A percentile compares a stretch with the other conserved stretches of the same genome.
Evolutionary conservation across 2,329 filamentous ascomycete genomes (phyloP).

Genomic region (Sphaerulina vaccinii): DNA sequence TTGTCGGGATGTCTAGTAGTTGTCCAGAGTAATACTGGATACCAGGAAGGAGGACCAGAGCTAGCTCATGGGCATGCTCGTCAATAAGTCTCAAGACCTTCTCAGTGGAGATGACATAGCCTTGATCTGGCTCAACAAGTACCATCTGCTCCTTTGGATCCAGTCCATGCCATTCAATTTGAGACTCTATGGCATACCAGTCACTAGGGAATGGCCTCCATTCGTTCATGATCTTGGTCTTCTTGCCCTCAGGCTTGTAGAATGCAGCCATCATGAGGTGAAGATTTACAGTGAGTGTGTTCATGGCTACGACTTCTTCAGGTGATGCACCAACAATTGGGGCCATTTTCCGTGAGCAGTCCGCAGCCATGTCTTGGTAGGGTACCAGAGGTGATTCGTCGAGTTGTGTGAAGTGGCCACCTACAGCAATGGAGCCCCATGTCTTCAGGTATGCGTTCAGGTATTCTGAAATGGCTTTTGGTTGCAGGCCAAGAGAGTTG

Average conservation of each 20-base stretch:
- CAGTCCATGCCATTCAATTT: constrained; percentile 69
- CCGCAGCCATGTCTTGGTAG: constrained; percentile 77
- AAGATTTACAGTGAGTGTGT: constrained; percentile 76
- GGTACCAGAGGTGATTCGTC: constrained; percentile 65
- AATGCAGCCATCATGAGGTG: constrained; percentile 85
- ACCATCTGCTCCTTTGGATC: constrained; percentile 69
- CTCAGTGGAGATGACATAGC: constrained; percentile 64
- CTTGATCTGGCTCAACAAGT: constrained; percentile 62
- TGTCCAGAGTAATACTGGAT: constrained; percentile 93
- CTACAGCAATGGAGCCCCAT: constrained; percentile 83
- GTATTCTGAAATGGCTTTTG: constrained; percentile 63
- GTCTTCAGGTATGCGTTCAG: constrained; percentile 72
- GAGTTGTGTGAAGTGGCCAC: constrained; percentile 61
- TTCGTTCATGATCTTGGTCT: constrained; percentile 79
- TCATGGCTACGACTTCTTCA: constrained; percentile 81
- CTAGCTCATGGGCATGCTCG: constrained; percentile 68
- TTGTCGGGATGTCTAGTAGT: constrained; percentile 75
- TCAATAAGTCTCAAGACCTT: constrained; percentile 72
- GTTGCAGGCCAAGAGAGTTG: constrained; percentile 84
- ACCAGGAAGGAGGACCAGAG: constrained; percentile 76
- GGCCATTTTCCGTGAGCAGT: constrained; percentile 66
- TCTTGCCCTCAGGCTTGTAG: constrained; percentile 64
- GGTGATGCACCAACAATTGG: constrained; percentile 71
- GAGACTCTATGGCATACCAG: constrained; percentile 81
- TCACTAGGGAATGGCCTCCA: constrained; percentile 89